Evolutionary conservation across 441 rosid species (phyloP).

Genomic region (Manihot esculenta): DNA sequence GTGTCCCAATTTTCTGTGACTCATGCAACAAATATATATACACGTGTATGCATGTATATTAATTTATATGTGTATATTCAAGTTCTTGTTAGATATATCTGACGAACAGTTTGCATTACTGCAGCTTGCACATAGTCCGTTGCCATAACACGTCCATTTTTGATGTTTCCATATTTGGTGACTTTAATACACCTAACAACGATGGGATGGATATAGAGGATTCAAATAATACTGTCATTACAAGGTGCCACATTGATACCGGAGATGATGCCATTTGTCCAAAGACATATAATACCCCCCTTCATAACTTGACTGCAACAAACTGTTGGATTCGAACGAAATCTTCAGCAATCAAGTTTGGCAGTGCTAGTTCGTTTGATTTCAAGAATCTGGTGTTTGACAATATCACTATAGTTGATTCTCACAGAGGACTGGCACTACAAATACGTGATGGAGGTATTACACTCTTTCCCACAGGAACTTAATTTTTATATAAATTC

Average conservation of each 20-base stretch:
- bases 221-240: conserved; percentile 64
- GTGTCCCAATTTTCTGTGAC: not conserved
- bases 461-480: not conserved
- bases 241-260: conserved; percentile 68
- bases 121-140: conserved; percentile 80
- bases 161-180: conserved; percentile 73
- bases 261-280: conserved; percentile 96
- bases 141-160: conserved; percentile 57
- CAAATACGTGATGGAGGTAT: conserved; percentile 96
- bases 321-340: conserved; percentile 86
- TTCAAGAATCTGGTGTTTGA: conserved; percentile 66
- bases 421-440: conserved; percentile 80
- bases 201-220: conserved; percentile 91
- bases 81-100: not conserved
- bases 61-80: not conserved
- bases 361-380: conserved; percentile 76
- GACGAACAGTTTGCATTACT: conserved; percentile 20
- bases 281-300: conserved; percentile 65
- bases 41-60: too few species aligned
- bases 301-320: conserved; percentile 68
- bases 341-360: conserved; percentile 86
- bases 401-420: conserved; percentile 75
- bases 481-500: not conserved
- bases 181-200: conserved; percentile 79
- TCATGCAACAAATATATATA: too few species aligned